Conservation (phyloP, 257 asterid species). For the Solanum corneliomulleri region DNA sequence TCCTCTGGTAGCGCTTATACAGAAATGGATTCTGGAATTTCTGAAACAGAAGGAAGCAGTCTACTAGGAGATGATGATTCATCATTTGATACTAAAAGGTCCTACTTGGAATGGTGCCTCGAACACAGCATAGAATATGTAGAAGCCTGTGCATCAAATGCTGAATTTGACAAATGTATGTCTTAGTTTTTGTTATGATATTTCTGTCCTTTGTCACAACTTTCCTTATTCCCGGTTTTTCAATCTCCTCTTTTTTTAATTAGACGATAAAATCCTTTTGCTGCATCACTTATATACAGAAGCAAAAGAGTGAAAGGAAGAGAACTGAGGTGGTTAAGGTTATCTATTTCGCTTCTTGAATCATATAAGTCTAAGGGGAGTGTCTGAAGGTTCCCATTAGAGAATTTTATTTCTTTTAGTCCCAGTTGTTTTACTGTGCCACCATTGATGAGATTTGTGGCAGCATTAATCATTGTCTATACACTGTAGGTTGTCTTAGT, state of each 20-base stretch:
- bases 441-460: not conserved
- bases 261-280: not conserved
- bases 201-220: not conserved
- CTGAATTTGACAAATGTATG: slow-evolving; percentile 84
- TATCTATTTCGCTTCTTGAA: not conserved
- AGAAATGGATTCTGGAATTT: slow-evolving; percentile 58
- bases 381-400: not conserved
- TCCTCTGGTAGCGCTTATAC: slow-evolving; percentile 18
- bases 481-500: not conserved
- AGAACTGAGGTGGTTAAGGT: not conserved
- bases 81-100: slow-evolving; percentile 34
- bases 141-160: slow-evolving; percentile 86
- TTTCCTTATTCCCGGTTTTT: not conserved
- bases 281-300: not conserved
- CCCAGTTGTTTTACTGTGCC: not conserved
- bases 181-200: not conserved
- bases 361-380: not conserved
- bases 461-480: not conserved
- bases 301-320: not conserved
- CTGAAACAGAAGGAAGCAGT: slow-evolving; percentile 85
- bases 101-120: slow-evolving; percentile 74
- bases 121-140: slow-evolving; percentile 71
- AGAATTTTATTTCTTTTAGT: not conserved
- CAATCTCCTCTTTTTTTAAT: not conserved
- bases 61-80: slow-evolving; percentile 64